phyloP scores from a whole-genome alignment of 2,329 filamentous ascomycete genomes.

The Colletotrichum paranaense region DNA sequence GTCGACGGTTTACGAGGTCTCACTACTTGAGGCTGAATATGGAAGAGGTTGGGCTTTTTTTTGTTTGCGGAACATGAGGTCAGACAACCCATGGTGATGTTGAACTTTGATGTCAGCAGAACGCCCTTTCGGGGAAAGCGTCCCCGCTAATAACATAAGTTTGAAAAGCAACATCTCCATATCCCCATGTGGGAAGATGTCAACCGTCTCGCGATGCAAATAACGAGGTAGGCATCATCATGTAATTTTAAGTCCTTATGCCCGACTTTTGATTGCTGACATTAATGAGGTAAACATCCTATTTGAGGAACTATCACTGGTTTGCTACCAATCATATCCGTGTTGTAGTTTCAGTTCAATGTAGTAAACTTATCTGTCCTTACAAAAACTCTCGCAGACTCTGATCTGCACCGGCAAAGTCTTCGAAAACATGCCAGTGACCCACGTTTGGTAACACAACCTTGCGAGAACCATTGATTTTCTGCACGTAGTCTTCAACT shows the following conservation, averaged over 20 bases:
- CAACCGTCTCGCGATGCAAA: background rate
- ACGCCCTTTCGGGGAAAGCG: background rate
- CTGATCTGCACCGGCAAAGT: conserved; percentile 47
- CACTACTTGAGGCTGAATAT: background rate
- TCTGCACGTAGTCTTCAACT: conserved; percentile 45
- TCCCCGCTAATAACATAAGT: background rate
- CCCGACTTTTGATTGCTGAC: background rate
- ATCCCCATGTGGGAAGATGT: background rate
- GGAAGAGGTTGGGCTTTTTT: background rate
- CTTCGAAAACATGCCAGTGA: conserved; percentile 64
- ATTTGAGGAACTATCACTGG: too few species aligned
- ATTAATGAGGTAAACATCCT: too few species aligned
- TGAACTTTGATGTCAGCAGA: background rate
- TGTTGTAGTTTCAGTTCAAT: too few species aligned
- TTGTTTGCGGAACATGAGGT: background rate
- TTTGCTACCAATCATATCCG: too few species aligned
- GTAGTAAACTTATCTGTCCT: background rate
- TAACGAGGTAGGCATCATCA: background rate
- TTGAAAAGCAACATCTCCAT: background rate
- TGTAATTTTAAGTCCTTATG: background rate
- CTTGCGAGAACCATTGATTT: conserved; percentile 43
- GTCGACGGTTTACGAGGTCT: background rate
- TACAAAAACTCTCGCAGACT: conserved; percentile 40
- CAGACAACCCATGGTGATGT: background rate
- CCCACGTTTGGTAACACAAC: conserved; percentile 54